Base-by-base conservation (phyloP, 2,329 filamentous ascomycete genomes). In the Trichoderma lentiforme region DNA sequence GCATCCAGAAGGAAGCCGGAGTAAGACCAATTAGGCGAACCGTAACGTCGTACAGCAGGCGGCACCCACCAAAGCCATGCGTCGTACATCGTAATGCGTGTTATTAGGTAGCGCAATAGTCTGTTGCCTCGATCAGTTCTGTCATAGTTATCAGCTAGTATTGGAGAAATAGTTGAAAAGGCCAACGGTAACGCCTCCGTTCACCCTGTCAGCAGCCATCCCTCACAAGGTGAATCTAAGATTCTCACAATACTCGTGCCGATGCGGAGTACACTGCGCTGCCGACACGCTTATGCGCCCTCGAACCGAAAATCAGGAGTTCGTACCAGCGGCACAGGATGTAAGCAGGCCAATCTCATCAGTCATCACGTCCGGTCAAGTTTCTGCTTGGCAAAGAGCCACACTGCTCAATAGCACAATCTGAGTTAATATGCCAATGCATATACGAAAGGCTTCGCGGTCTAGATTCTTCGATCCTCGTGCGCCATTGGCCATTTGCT, bases 1-100 rank as follows among this genome's bases (percentile, higher is more conserved):
- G 15, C 34, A 36, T 24, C 30, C 28, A 28, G 9, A 60, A 3
- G 65, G 14, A 9, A 21, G 14, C 30, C 34, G 53, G 51, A 58
- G 65, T 30, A 43, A 47, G 56, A 69, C 39, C 36, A 34, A 51
- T 61, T 69, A 69, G 56, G 66, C 56, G 56, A 69, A 69, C 66
- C 26, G 12, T 15, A 21, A 34, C n/a, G 60, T 21, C 51, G 65
- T 47, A 32, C 30, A 6, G n/a, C 34, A 15, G 34, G 34, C 53
- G 53, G 53, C 65, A 60, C 26, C 65, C 65, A 68, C 65, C 15
- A 51, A 43, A 39, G 28, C 53, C 34, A 9, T 24, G 26, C 53
- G 28, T 32, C 18, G 51, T 36, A 43, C 34, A n/a, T 34, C 11
- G 53, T 30, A 26, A 47, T 60, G 34, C 14, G n/a, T 28, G 2